Evolutionary conservation across 148 eudicot species (phyloP).

Genomic region (Silene conica): DNA sequence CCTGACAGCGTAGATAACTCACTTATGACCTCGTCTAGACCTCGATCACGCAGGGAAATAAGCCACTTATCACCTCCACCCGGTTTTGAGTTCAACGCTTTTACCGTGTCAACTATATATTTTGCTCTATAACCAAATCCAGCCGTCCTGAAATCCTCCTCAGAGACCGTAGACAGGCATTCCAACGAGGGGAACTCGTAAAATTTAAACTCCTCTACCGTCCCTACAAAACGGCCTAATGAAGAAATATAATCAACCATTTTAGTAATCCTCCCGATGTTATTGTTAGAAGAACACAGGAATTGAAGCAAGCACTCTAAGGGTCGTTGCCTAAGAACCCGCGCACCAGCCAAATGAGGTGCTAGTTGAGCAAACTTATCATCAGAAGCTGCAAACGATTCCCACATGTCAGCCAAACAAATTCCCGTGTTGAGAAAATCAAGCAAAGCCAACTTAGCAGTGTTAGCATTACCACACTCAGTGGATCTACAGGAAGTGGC

Average conservation of each 20-base stretch:
- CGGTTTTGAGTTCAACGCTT: constrained; percentile 65
- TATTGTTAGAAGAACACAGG: constrained; percentile 79
- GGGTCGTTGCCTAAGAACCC: constrained; percentile 94
- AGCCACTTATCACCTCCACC: constrained; percentile 88
- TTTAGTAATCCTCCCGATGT: constrained; percentile 72
- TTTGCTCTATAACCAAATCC: constrained; percentile 97
- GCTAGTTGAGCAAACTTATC: constrained; percentile 63
- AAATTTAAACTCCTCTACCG: constrained; percentile 62
- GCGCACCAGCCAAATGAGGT: constrained; percentile 58
- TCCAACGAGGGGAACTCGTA: constrained; percentile 63
- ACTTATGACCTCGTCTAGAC: constrained; percentile 61
- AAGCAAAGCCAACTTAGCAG: constrained; percentile 43
- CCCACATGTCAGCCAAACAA: constrained; percentile 61
- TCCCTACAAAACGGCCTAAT: constrained; percentile 59
- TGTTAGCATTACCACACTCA: constrained; percentile 31
- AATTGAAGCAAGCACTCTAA: constrained; percentile 85
- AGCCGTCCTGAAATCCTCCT: constrained; percentile 68
- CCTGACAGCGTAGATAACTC: constrained; percentile 75
- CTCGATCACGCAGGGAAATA: constrained; percentile 58
- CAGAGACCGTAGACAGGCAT: constrained; percentile 56
- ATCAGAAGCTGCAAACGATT: constrained; percentile 55
- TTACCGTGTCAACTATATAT: constrained; percentile 69
- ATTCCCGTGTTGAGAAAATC: constrained; percentile 80
- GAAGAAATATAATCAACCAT: constrained; percentile 84
- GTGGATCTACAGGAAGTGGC: constrained; percentile 11